A percentile compares a stretch with the other conserved stretches of the same genome.
phyloP scores from a whole-genome alignment of 2,329 filamentous ascomycete genomes.

The Aspergillus hiratsukae region DNA sequence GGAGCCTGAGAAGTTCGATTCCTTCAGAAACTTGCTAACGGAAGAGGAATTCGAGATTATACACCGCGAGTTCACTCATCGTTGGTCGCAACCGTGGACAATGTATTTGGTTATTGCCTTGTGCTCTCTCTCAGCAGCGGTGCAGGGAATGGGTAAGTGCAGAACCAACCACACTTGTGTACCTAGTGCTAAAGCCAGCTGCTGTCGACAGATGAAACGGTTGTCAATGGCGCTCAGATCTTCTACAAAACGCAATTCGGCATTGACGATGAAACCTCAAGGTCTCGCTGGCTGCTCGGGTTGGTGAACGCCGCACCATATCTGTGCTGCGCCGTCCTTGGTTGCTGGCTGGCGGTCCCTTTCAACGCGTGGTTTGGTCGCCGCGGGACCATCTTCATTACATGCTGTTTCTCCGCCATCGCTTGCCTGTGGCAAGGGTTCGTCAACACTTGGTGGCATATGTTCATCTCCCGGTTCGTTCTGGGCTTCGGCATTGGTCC shows the following conservation, averaged over 20 bases:
- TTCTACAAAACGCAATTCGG: conserved; percentile 61
- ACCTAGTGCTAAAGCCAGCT: background rate
- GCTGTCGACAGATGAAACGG: conserved; percentile 56
- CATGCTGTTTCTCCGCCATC: conserved; percentile 64
- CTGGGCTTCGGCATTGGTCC: conserved; percentile 75
- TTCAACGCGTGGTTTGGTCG: conserved; percentile 67
- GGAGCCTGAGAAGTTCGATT: conserved; percentile 47
- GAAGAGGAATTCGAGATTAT: conserved; percentile 56
- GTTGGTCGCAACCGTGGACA: conserved; percentile 64
- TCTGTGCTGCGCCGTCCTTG: conserved; percentile 62
- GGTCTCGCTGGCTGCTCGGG: conserved; percentile 57
- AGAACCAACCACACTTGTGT: too few species aligned
- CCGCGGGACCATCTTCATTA: conserved; percentile 70
- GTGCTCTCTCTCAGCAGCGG: conserved; percentile 64
- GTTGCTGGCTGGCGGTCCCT: conserved; percentile 70
- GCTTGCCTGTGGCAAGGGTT: conserved; percentile 57
- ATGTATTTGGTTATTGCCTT: conserved; percentile 63
- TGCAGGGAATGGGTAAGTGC: conserved; percentile 60
- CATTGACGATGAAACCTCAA: conserved; percentile 47
- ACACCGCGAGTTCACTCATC: conserved; percentile 58
- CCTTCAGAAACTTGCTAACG: conserved; percentile 48
- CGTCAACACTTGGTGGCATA: conserved; percentile 65
- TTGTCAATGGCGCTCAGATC: conserved; percentile 64
- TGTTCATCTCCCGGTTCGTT: conserved; percentile 66
- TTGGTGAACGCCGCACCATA: conserved; percentile 56